These are phyloP conservation scores for Yamadazyma conglobata DNA, from an alignment of 1,139 yeast species.

Conservation along the genomic window DNA sequence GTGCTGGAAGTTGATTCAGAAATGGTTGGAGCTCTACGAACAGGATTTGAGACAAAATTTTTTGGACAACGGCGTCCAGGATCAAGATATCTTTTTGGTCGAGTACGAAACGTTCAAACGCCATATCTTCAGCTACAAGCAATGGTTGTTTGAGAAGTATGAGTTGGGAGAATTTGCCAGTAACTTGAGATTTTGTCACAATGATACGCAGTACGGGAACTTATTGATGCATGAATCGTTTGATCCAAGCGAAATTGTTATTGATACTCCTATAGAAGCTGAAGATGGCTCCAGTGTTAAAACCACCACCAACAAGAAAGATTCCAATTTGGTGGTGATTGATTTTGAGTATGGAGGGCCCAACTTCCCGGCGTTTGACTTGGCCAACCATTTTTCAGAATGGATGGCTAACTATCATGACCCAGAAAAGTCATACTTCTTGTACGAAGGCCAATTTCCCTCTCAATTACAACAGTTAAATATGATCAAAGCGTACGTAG, in stretches of 20 bases:
- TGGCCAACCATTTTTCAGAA: conserved; percentile 85
- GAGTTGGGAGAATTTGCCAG: conserved; percentile 41
- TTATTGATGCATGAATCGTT: conserved; percentile 51
- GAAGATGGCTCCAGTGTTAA: conserved; percentile 15
- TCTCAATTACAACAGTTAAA: conserved; percentile 62
- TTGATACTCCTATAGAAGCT: conserved; percentile 24
- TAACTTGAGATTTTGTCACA: conserved; percentile 78
- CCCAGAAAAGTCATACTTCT: conserved; percentile 54
- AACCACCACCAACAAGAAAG: conserved; percentile 41
- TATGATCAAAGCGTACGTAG: conserved; percentile 70
- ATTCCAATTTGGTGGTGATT: conserved; percentile 81
- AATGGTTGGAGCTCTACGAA: conserved; percentile 67
- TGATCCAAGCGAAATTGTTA: conserved; percentile 34
- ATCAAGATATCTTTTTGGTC: conserved; percentile 45
- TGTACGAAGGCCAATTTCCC: conserved; percentile 62
- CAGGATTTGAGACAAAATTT: conserved; percentile 28
- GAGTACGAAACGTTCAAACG: conserved; percentile 48
- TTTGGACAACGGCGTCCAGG: conserved; percentile 23
- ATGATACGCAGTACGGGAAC: conserved; percentile 96
- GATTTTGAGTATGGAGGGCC: conserved; percentile 96
- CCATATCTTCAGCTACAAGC: conserved; percentile 47
- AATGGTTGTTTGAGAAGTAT: conserved; percentile 61
- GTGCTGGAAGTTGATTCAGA: conserved; percentile 65
- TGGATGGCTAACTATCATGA: conserved; percentile 96
- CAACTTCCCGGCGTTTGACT: conserved; percentile 86